Percentiles rank a stretch among this genome's conserved stretches.
Evolutionary conservation across 2,329 filamentous ascomycete species (phyloP).

Genomic region (Trichoderma cornu-damae): DNA sequence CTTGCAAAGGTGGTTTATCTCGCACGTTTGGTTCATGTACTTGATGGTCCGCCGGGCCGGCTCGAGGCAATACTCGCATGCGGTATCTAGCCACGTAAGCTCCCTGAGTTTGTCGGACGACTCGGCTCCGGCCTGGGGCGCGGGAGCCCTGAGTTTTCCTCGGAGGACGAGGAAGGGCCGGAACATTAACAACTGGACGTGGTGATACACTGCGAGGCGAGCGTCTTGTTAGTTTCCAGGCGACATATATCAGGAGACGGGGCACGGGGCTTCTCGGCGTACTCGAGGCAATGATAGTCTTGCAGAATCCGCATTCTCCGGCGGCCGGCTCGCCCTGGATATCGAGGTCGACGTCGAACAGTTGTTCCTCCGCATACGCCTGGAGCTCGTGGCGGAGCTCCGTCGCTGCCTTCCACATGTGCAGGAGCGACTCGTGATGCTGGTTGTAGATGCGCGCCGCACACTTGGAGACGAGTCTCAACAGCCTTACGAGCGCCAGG

Average conservation of each 20-base stretch:
- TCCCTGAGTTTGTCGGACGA: slow-evolving; percentile 8
- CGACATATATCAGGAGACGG: background rate
- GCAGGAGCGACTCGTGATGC: slow-evolving; percentile 7
- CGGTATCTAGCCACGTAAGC: slow-evolving; percentile 10
- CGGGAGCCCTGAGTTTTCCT: background rate
- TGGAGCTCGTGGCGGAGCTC: slow-evolving; percentile 10
- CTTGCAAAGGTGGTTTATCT: slow-evolving; percentile 9
- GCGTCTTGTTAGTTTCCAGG: background rate
- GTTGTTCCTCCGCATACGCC: background rate
- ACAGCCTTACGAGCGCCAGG: background rate
- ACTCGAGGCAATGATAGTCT: slow-evolving; percentile 7
- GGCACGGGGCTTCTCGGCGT: background rate
- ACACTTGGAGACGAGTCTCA: background rate
- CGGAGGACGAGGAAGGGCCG: slow-evolving; percentile 5
- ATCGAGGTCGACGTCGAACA: background rate
- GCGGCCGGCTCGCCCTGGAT: slow-evolving; percentile 2
- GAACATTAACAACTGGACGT: slow-evolving; percentile 8
- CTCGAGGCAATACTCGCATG: slow-evolving; percentile 10
- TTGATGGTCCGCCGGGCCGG: slow-evolving; percentile 8
- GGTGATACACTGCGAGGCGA: background rate
- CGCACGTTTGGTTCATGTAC: slow-evolving; percentile 10
- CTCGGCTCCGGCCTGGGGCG: background rate
- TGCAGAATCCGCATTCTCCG: slow-evolving; percentile 13
- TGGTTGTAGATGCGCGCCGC: slow-evolving; percentile 11
- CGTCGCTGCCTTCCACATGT: slow-evolving; percentile 13